A percentile compares a stretch with the other conserved stretches of the same genome.
Conservation (phyloP, 23 red algal genomes). For the Gracilariopsis chorda region DNA sequence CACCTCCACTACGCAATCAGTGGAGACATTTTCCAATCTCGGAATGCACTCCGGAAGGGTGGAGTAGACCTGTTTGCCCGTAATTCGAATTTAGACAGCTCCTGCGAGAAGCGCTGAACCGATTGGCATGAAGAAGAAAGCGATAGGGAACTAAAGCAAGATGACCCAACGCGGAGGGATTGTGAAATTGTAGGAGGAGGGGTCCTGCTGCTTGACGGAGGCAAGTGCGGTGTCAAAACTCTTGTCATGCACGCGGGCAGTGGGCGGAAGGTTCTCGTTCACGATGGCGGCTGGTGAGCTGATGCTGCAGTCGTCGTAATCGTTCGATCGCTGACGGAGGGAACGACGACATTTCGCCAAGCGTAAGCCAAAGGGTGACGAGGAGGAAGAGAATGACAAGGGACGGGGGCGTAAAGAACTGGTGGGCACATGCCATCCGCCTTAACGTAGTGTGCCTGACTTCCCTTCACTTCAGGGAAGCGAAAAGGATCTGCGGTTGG, state of each 20-base stretch:
- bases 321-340: not conserved
- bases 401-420: too few species aligned
- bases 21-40: not conserved
- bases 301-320: conserved; percentile 12
- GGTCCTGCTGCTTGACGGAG: conserved; percentile 33
- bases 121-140: conserved; percentile 9
- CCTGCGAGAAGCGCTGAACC: conserved; percentile 14
- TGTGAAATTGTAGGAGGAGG: conserved; percentile 16
- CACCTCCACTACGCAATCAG: conserved; percentile 6
- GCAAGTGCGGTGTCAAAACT: not conserved
- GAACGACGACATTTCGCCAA: not conserved
- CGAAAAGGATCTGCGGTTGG: too few species aligned
- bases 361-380: too few species aligned
- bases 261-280: not conserved
- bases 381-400: too few species aligned
- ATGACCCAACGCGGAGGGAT: conserved; percentile 19
- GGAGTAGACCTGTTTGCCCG: not conserved
- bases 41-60: too few species aligned
- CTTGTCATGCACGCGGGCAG: too few species aligned
- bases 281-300: not conserved
- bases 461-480: too few species aligned
- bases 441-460: too few species aligned
- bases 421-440: conserved; percentile 37
- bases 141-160: conserved; percentile 19
- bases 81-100: not conserved